These are phyloP conservation scores for Phytomonas francai DNA, from an alignment of 208 protist species.

Conservation along the genomic window DNA sequence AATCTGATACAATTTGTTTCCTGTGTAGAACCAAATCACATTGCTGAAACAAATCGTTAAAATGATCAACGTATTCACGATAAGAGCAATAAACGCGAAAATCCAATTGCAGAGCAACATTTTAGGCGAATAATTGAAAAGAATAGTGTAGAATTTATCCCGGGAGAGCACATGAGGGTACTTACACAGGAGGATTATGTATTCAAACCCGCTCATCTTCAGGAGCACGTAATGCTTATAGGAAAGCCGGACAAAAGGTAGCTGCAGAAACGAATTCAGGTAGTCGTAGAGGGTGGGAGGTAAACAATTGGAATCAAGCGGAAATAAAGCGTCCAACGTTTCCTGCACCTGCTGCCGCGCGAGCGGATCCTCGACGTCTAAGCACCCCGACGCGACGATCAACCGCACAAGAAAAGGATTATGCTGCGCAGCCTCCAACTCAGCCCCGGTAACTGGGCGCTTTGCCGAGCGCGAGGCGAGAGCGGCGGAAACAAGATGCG, in stretches of 20 bases:
- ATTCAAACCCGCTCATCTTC: constrained; percentile 75
- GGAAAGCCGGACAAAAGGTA: constrained; percentile 53
- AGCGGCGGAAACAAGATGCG: constrained; percentile 70
- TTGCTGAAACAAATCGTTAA: constrained; percentile 31
- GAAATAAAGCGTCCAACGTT: constrained; percentile 46
- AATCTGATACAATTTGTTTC: constrained; percentile 14
- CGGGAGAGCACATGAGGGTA: constrained; percentile 56
- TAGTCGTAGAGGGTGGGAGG: constrained; percentile 58
- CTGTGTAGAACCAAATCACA: constrained; percentile 30
- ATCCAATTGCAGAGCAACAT: constrained; percentile 35
- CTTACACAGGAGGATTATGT: constrained; percentile 57
- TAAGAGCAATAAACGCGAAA: constrained; percentile 32
- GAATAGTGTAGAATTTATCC: constrained; percentile 28
- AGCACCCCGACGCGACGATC: constrained; percentile 35
- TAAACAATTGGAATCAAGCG: constrained; percentile 20
- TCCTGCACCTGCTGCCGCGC: constrained; percentile 51
- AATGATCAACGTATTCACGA: constrained; percentile 22
- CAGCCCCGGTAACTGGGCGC: constrained; percentile 49
- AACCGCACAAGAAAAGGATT: constrained; percentile 69
- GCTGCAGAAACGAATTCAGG: constrained; percentile 45
- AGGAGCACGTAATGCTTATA: constrained; percentile 42
- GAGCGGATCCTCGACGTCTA: constrained; percentile 42
- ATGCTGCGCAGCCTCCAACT: constrained; percentile 45
- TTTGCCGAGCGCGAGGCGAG: constrained; percentile 44
- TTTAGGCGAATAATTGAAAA: constrained; percentile 28